A percentile compares a stretch with the other conserved stretches of the same genome.
Evolutionary conservation across 2,329 filamentous ascomycete genomes (phyloP).

Genomic region (Cadophora gregata): DNA sequence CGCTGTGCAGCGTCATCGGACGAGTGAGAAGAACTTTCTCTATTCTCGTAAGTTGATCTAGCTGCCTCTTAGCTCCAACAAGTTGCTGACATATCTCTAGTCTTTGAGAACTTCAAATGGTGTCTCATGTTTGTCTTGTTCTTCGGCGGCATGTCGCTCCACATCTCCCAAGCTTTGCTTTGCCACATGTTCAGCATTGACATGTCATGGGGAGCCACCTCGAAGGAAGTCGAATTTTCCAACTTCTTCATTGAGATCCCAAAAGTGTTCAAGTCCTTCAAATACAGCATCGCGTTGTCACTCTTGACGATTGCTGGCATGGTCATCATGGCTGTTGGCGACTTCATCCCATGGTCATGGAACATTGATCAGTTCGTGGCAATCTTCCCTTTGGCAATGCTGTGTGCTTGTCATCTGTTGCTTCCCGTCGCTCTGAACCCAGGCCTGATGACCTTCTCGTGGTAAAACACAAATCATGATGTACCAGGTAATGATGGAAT

Average conservation of each 20-base stretch:
- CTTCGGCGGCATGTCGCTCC: conserved; percentile 79
- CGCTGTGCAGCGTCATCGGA: conserved; percentile 74
- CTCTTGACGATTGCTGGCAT: conserved; percentile 60
- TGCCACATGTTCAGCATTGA: conserved; percentile 84
- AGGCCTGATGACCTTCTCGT: conserved; percentile 79
- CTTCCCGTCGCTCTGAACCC: conserved; percentile 77
- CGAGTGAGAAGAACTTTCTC: conserved; percentile 66
- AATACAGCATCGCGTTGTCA: conserved; percentile 50
- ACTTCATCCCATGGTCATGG: conserved; percentile 70
- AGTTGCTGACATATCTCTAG: not conserved
- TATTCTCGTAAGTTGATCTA: conserved; percentile 45
- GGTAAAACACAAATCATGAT: conserved; percentile 52
- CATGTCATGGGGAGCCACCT: conserved; percentile 85
- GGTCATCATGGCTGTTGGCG: conserved; percentile 66
- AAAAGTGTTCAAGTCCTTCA: conserved; percentile 76
- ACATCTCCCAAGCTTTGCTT: conserved; percentile 79
- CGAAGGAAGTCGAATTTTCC: conserved; percentile 80
- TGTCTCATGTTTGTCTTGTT: conserved; percentile 77
- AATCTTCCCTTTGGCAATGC: conserved; percentile 75
- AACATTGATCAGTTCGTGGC: conserved; percentile 74
- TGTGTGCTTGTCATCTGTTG: conserved; percentile 70
- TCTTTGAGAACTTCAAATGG: conserved; percentile 75
- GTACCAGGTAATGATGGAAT: not conserved
- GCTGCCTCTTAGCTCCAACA: not conserved
- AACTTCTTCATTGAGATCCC: conserved; percentile 86